Evolutionary conservation across 768 basidiomycete species (phyloP).

Genomic region (Fomitopsis serialis): DNA sequence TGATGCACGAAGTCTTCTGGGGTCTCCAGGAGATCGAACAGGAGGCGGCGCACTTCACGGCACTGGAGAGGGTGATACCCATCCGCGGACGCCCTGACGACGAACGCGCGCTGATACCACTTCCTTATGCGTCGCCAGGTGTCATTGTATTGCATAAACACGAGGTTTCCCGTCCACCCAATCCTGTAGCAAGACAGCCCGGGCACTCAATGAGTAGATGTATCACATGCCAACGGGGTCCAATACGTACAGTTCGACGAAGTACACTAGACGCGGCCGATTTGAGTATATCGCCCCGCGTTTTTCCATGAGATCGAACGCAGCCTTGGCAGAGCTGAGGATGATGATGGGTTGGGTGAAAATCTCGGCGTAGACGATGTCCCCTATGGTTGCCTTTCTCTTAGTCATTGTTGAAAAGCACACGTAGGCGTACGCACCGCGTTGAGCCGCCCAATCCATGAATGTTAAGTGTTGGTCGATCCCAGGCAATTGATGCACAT

Average conservation of each 20-base stretch:
- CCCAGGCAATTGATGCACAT: neutral
- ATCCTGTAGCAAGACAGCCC: no score
- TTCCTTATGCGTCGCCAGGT: constrained; percentile 14
- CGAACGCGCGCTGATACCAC: constrained; percentile 13
- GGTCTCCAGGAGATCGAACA: constrained; percentile 5
- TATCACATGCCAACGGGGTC: neutral
- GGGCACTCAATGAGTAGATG: no score
- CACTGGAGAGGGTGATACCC: constrained; percentile 12
- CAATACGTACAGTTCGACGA: constrained; percentile 10
- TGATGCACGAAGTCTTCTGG: constrained; percentile 10
- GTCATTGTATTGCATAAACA: constrained; percentile 8
- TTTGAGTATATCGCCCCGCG: constrained; percentile 21
- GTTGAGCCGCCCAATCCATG: no score
- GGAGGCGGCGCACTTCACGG: constrained; percentile 9
- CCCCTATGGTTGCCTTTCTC: constrained; percentile 9
- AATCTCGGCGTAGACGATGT: constrained; percentile 12
- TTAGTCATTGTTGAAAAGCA: no score
- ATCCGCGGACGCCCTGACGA: neutral
- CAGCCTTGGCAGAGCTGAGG: constrained; percentile 20
- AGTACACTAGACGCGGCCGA: constrained; percentile 18
- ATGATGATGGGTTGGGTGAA: constrained; percentile 19
- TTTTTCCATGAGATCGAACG: constrained; percentile 24
- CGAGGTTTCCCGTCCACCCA: constrained; percentile 9
- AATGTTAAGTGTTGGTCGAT: no score
- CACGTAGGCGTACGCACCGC: no score